Base-by-base conservation (phyloP, 768 basidiomycete species). In the Xerocomellus dryophilus region DNA sequence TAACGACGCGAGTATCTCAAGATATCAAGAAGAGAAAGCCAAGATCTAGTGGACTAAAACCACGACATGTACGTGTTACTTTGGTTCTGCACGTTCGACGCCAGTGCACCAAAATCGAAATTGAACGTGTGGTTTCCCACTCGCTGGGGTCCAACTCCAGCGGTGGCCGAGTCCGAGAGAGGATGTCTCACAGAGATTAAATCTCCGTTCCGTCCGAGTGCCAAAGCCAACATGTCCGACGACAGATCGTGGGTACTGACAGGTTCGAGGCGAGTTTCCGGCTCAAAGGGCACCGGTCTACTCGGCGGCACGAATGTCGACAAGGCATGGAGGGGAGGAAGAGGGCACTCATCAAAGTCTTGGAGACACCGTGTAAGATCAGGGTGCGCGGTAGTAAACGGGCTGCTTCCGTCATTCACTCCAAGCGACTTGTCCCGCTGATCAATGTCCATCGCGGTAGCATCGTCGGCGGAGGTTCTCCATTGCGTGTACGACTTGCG, bases 21-120 rank as follows among this genome's bases (percentile, higher is more conserved):
- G 51, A 55, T 35, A 46, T 40, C 59, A 67, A 64, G 58, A 66
- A 64, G 14, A 11, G 10, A 53, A 31, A 29, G 17, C 27, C 60
- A 65, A 65, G 57, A 66, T 47, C 17, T 23, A 32, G 21, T 27
- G 17, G 10, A 31, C 68, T 71, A 85, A 61, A 85, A 85, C 84
- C 84, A 85, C 21, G 83, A 82, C 84, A 85, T 85, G 64, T 82
- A 85, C 35, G 69, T 70, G 49, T 72, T 70, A 51, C 80, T 81
- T 34, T 82, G 84, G 59, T 79, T 82, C 59, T 80, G 81, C 54
- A 81, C 69, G 43, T 80, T 77, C 43, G 75, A 73, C 27, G 75
- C 79, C 56, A 85, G 63, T 20, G 81, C 83, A 5, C 84, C 84
- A 60, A 83, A 76, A 55, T 84, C 83, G 62, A 84, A 81, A 66